These are phyloP conservation scores for Acanthamoeba triangularis DNA, from an alignment of 208 protist genomes.

Conservation along the genomic window DNA sequence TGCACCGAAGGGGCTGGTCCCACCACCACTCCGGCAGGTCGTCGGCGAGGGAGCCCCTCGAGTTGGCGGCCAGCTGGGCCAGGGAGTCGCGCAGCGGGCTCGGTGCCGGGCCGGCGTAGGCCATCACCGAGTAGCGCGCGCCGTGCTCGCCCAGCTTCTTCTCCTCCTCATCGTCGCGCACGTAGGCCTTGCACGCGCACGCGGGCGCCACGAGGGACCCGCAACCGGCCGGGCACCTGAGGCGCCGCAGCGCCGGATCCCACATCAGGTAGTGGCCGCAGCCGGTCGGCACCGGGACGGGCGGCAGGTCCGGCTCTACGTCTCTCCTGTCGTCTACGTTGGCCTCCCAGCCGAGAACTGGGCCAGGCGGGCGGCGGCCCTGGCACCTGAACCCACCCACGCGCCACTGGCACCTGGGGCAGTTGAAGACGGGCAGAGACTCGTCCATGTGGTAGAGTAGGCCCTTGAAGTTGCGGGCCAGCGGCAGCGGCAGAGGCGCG, in stretches of 20 bases:
- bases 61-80: not conserved
- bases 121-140: not conserved
- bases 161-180: not conserved
- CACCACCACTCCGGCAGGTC: not conserved
- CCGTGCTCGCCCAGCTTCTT: not conserved
- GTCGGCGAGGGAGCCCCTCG: not conserved
- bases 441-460: not conserved
- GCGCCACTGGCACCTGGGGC: not conserved
- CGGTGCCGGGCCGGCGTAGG: not conserved
- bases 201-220: not conserved
- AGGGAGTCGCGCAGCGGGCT: not conserved
- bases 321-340: not conserved
- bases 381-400: constrained; percentile 28
- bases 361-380: not conserved
- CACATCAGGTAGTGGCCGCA: not conserved
- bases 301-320: not conserved
- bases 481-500: not conserved
- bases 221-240: not conserved
- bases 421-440: not conserved
- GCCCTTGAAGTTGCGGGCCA: not conserved
- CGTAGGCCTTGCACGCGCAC: not conserved
- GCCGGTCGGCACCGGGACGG: not conserved
- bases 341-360: not conserved
- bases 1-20: not conserved
- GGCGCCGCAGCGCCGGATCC: not conserved